Conservation (phyloP, 1,139 yeast genomes). For the Kodamaea alishanica region DNA sequence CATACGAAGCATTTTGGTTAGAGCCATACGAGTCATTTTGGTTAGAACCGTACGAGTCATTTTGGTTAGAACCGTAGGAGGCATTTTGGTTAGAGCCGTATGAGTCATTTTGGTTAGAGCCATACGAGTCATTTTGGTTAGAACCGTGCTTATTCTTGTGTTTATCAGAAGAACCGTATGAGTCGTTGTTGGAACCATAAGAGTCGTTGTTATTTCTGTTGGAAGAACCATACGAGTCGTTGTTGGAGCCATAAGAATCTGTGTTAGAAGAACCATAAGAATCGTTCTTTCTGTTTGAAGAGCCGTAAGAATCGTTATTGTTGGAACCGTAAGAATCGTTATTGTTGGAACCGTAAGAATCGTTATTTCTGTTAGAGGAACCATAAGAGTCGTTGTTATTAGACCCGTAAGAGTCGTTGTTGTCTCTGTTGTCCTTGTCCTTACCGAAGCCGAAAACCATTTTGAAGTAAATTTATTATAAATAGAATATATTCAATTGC, state of each 20-base stretch:
- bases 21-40: conserved; percentile 13
- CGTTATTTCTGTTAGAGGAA: conserved; percentile 9
- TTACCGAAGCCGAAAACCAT: conserved; percentile 21
- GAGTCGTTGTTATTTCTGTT: conserved; percentile 5
- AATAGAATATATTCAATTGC: too few relatives aligned
- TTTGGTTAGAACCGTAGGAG: conserved; percentile 7
- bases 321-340: conserved; percentile 12
- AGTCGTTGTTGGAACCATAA: conserved; percentile 10
- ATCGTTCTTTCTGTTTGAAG: conserved; percentile 5
- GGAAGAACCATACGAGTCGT: conserved; percentile 12
- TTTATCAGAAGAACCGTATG: conserved; percentile 11
- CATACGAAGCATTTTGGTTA: conserved; percentile 11
- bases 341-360: conserved; percentile 12
- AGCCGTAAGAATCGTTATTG: conserved; percentile 9
- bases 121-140: conserved; percentile 9
- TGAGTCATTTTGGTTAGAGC: conserved; percentile 7
- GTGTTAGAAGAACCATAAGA: conserved; percentile 5
- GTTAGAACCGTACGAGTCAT: conserved; percentile 11
- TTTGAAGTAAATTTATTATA: conserved; percentile 2
- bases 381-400: conserved; percentile 9
- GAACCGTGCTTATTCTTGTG: conserved; percentile 8
- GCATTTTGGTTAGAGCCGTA: conserved; percentile 7
- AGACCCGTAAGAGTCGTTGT: not conserved
- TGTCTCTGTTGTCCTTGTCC: conserved; percentile 14
- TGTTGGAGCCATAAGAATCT: conserved; percentile 12